These are phyloP conservation scores for Begonia fuchsioides DNA, from an alignment of 306 rosid species.

Conservation along the genomic window DNA sequence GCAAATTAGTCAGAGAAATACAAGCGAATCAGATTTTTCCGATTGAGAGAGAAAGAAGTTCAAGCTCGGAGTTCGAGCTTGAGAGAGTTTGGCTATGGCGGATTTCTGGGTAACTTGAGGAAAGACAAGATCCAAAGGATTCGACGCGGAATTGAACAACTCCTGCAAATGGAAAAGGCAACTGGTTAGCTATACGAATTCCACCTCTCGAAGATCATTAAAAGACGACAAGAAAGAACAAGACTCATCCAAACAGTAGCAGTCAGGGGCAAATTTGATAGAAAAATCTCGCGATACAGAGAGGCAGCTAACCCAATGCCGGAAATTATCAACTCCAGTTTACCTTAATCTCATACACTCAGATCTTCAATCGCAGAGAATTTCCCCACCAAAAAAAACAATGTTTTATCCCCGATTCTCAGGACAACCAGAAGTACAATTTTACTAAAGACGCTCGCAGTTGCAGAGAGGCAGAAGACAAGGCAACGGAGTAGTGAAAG, in stretches of 20 bases:
- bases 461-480: background rate
- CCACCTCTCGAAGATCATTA: background rate
- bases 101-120: background rate
- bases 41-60: background rate
- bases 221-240: background rate
- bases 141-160: conserved; percentile 4
- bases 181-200: background rate
- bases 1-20: background rate
- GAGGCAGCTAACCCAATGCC: no score
- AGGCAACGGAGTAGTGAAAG: no score
- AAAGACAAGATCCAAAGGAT: background rate
- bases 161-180: conserved; percentile 8
- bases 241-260: no score
- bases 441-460: background rate
- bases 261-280: background rate
- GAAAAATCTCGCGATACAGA: background rate
- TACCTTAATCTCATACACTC: background rate
- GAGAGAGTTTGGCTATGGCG: no score
- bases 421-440: no score
- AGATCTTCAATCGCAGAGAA: background rate
- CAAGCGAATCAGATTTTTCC: background rate
- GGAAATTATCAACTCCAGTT: background rate
- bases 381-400: background rate
- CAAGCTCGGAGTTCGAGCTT: no score
- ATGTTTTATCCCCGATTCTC: background rate